Conservation (phyloP, 371 early-diverging fungal species). For the Syncephalastrum sp. region DNA sequence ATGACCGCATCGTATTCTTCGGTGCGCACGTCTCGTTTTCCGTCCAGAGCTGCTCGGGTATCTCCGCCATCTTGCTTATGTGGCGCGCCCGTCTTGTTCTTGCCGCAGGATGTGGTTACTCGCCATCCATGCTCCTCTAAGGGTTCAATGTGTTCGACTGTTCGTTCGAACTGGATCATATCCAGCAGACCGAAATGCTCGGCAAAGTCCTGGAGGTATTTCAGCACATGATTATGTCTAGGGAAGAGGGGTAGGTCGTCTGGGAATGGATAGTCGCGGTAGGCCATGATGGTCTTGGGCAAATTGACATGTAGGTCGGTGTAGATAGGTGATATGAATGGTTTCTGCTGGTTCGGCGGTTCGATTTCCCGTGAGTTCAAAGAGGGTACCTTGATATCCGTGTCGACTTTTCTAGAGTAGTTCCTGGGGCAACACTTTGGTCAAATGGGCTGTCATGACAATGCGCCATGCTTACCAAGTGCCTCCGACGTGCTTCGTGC, state of each 20-base stretch:
- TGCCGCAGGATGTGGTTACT: conserved; percentile 6
- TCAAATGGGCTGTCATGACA: not conserved
- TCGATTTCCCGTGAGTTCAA: conserved; percentile 33
- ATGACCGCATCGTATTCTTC: conserved; percentile 56
- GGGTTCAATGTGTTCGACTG: conserved; percentile 36
- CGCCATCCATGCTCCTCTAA: conserved; percentile 19
- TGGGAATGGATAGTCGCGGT: conserved; percentile 48
- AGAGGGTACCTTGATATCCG: conserved; percentile 21
- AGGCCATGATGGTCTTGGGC: conserved; percentile 58
- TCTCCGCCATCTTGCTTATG: conserved; percentile 9
- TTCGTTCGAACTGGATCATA: conserved; percentile 43
- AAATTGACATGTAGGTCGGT: conserved; percentile 60
- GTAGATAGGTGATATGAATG: conserved; percentile 50
- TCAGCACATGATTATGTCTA: conserved; percentile 35
- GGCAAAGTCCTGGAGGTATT: conserved; percentile 47
- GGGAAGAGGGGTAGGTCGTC: conserved; percentile 41
- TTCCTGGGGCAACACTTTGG: conserved; percentile 21
- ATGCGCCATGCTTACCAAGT: conserved; percentile 37
- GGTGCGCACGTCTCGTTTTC: conserved; percentile 4
- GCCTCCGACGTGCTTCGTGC: conserved; percentile 38
- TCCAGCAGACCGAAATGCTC: conserved; percentile 20
- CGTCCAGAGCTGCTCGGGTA: not conserved
- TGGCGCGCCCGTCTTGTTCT: not conserved
- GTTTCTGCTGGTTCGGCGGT: conserved; percentile 19
- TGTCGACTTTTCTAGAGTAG: conserved; percentile 19